A percentile compares a stretch with the other conserved stretches of the same genome.
phyloP scores from a whole-genome alignment of 1,284 basidiomycete species.

The Austroboletus sp. region DNA sequence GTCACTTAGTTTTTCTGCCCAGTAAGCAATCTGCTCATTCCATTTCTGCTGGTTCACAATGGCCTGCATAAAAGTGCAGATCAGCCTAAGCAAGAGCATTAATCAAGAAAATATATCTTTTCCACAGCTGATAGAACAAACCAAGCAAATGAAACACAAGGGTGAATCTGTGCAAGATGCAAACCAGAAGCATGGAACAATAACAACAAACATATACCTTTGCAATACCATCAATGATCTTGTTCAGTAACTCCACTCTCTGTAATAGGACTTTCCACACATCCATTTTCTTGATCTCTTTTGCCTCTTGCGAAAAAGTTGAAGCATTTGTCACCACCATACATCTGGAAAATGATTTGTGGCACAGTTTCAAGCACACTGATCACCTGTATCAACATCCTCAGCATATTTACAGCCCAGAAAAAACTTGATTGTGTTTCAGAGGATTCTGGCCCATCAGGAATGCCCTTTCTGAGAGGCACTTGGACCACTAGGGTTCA shows the following conservation, averaged over 20 bases:
- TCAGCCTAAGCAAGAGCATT: not conserved
- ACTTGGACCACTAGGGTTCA: not conserved
- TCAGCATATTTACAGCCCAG: not conserved
- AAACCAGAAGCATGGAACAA: not conserved
- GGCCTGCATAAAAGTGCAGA: not conserved
- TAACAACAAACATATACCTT: not conserved
- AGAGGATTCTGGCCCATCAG: not conserved
- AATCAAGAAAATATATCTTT: not conserved
- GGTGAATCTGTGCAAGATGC: not conserved
- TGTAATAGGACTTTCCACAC: no score
- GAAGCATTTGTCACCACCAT: not conserved
- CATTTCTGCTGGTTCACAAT: not conserved
- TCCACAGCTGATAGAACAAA: not conserved
- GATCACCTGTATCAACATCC: not conserved
- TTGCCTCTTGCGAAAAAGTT: not conserved
- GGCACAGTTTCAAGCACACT: not conserved
- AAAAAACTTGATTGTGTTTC: not conserved
- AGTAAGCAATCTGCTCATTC: not conserved
- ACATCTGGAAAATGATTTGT: not conserved
- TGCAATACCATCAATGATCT: no score
- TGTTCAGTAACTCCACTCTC: no score
- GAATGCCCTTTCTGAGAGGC: not conserved
- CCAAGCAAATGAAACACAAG: not conserved
- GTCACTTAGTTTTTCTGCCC: no score
- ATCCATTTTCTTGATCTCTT: not conserved